These are phyloP conservation scores for Mortierella sp. DNA, from an alignment of 371 early-diverging fungal genomes.

Conservation along the genomic window DNA sequence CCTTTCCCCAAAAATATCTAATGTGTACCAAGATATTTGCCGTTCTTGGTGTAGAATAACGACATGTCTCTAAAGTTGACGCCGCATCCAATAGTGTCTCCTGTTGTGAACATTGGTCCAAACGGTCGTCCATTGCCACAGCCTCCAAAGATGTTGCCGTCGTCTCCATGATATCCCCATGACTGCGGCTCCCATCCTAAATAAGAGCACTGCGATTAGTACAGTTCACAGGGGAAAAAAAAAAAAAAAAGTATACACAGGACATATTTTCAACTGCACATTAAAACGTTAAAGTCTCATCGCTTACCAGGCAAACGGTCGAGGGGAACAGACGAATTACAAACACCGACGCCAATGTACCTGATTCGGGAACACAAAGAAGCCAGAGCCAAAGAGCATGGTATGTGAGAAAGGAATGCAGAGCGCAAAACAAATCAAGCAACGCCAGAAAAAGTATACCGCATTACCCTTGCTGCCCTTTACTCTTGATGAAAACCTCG, in stretches of 20 bases:
- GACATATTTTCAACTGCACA: not conserved
- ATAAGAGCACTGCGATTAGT: no score
- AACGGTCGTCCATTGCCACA: slow-evolving; percentile 84
- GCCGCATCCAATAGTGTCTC: slow-evolving; percentile 93
- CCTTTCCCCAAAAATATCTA: slow-evolving; percentile 6
- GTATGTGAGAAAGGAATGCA: no score
- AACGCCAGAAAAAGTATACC: no score
- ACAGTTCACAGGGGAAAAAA: no score
- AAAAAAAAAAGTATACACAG: no score
- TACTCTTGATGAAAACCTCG: slow-evolving; percentile 86
- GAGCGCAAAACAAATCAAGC: no score
- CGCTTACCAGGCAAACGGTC: slow-evolving; percentile 88
- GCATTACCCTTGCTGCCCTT: slow-evolving; percentile 88
- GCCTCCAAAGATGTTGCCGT: slow-evolving; percentile 83
- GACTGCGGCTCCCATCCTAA: slow-evolving; percentile 84
- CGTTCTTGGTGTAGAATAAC: slow-evolving; percentile 94
- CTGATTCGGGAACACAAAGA: no score
- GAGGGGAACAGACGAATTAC: slow-evolving; percentile 61
- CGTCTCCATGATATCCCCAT: slow-evolving; percentile 95
- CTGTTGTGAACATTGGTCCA: slow-evolving; percentile 92
- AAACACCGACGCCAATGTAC: slow-evolving; percentile 92
- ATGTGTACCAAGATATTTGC: slow-evolving; percentile 78
- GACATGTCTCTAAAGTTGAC: slow-evolving; percentile 83
- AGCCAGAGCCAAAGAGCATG: no score
- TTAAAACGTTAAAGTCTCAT: no score